A percentile compares a stretch with the other conserved stretches of the same genome.
These are phyloP conservation scores for Scutellaria baicalensis DNA, from an alignment of 257 asterid genomes.

Conservation along the genomic window DNA sequence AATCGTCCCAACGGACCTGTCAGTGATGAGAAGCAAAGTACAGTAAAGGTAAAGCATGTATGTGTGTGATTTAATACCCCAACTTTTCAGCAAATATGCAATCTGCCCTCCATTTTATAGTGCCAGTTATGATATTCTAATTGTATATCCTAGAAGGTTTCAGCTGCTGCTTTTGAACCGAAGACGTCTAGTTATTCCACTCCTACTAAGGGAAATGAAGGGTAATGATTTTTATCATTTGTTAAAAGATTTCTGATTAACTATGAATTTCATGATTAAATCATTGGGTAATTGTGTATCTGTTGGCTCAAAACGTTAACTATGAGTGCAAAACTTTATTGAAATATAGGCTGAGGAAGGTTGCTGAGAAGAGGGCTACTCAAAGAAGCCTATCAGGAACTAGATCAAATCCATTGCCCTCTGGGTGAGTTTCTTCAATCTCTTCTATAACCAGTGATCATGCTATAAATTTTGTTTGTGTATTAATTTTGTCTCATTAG, in stretches of 20 bases:
- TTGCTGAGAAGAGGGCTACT: constrained; percentile 27
- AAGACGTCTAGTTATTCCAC: constrained; percentile 35
- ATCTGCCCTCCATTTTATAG: neutral
- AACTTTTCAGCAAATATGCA: neutral
- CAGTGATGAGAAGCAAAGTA: constrained; percentile 29
- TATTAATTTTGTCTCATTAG: neutral
- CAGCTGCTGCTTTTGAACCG: constrained; percentile 31
- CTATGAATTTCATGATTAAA: neutral
- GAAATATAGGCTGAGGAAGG: constrained; percentile 39
- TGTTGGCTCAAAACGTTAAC: neutral
- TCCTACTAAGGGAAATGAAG: constrained; percentile 44
- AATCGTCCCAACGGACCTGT: constrained; percentile 39
- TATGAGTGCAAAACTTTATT: neutral
- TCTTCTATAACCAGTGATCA: constrained; percentile 3
- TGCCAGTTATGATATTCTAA: neutral
- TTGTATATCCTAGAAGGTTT: constrained; percentile 31
- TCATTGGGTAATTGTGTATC: neutral
- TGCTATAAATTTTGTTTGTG: neutral
- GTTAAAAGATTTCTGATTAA: neutral
- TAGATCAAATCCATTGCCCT: constrained; percentile 31
- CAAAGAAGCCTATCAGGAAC: constrained; percentile 39
- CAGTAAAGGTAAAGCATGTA: constrained; percentile 42
- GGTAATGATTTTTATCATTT: constrained; percentile 36
- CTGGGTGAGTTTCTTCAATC: constrained; percentile 32
- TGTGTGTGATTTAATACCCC: constrained; percentile 25